Percentiles rank a stretch among this genome's conserved stretches.
Conservation (phyloP, 2,329 filamentous ascomycete species). For the Verruconis gallopava region DNA sequence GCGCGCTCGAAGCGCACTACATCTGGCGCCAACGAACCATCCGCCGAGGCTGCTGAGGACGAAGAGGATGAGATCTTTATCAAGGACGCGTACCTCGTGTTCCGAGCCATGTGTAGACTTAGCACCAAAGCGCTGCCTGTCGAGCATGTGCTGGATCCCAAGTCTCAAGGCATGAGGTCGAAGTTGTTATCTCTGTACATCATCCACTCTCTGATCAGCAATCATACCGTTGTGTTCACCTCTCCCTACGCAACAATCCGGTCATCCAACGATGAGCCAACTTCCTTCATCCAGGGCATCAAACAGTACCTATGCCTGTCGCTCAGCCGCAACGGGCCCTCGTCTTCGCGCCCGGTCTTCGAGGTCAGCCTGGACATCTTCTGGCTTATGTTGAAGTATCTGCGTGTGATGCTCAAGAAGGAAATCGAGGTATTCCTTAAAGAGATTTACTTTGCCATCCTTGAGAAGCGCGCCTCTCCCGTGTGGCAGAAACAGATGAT, state of each 20-base stretch:
- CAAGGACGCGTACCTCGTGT: constrained; percentile 91
- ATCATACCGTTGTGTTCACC: constrained; percentile 80
- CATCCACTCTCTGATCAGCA: constrained; percentile 89
- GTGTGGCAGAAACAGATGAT: constrained; percentile 87
- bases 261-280: constrained; percentile 77
- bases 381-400: constrained; percentile 89
- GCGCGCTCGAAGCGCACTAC: constrained; percentile 10
- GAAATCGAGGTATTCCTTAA: constrained; percentile 97
- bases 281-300: constrained; percentile 82
- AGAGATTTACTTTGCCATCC: constrained; percentile 85
- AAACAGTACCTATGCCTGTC: constrained; percentile 96
- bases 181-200: constrained; percentile 92
- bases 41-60: constrained; percentile 25
- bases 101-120: constrained; percentile 93
- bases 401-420: constrained; percentile 93
- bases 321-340: constrained; percentile 87
- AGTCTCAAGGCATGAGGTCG: constrained; percentile 91
- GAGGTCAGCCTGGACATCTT: constrained; percentile 96
- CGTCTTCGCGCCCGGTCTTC: constrained; percentile 82
- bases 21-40: constrained; percentile 3
- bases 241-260: constrained; percentile 86
- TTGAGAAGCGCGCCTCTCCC: constrained; percentile 78
- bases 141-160: constrained; percentile 85
- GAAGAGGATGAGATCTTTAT: constrained; percentile 93
- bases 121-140: constrained; percentile 83